Conservation (phyloP, 768 basidiomycete species). For the Pisolithus sp. region DNA sequence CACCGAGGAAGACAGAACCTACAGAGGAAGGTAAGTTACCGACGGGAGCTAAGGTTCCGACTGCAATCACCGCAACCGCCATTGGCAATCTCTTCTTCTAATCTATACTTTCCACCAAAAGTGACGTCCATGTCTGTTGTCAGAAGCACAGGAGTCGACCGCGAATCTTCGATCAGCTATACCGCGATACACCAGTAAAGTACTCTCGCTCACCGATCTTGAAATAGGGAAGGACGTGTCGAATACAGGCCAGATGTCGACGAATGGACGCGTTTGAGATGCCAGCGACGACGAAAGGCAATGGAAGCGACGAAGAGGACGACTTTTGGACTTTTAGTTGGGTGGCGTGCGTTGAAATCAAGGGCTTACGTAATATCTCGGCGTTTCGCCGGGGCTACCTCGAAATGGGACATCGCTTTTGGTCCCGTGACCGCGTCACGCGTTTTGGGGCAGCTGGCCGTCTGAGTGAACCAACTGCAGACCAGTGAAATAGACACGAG, state of each 20-base stretch:
- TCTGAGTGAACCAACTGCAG: neutral
- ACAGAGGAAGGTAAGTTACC: constrained; percentile 10
- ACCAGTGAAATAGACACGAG: neutral
- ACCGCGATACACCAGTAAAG: neutral
- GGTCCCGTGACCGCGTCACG: constrained; percentile 27
- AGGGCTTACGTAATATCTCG: constrained; percentile 19
- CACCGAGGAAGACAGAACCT: constrained; percentile 76
- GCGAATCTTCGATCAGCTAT: neutral
- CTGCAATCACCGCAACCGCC: constrained; percentile 60
- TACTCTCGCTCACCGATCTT: neutral
- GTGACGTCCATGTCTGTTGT: constrained; percentile 28
- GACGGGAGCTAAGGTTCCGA: neutral
- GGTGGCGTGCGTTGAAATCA: constrained; percentile 3
- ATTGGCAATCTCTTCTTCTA: constrained; percentile 75
- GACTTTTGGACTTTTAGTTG: constrained; percentile 1
- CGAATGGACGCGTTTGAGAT: constrained; percentile 1
- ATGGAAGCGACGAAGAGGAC: constrained; percentile 9
- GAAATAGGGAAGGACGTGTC: neutral
- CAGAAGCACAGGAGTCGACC: neutral
- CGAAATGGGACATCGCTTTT: constrained; percentile 1
- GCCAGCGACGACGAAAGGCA: neutral
- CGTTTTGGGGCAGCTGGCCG: neutral
- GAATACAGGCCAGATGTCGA: neutral
- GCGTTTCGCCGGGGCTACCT: neutral
- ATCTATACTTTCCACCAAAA: constrained; percentile 71